phyloP scores from a whole-genome alignment of 306 rosid species.

The Oxytropis ochrocephala region DNA sequence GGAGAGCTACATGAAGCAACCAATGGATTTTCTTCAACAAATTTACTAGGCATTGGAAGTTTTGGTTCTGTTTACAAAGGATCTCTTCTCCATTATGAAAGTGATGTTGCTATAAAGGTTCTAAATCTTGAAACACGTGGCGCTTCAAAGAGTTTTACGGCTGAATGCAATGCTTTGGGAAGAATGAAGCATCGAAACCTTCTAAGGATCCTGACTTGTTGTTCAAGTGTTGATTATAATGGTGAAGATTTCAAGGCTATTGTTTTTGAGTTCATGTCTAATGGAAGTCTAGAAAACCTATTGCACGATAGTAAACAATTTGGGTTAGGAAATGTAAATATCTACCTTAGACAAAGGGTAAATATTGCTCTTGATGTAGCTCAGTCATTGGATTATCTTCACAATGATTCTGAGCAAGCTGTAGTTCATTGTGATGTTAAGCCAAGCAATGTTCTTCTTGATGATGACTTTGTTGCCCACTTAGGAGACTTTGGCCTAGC shows the following conservation, averaged over 20 bases:
- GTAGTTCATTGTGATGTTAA: conserved; percentile 40
- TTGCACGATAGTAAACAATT: background rate
- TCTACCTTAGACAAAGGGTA: conserved; percentile 1
- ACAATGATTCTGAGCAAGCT: conserved; percentile 4
- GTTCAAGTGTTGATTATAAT: conserved; percentile 27
- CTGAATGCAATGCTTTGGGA: conserved; percentile 26
- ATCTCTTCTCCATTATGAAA: background rate
- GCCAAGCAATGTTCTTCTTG: conserved; percentile 39
- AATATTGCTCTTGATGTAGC: conserved; percentile 34
- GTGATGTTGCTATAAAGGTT: conserved; percentile 23
- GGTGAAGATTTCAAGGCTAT: conserved; percentile 30
- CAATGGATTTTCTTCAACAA: conserved; percentile 24
- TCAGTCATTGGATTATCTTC: conserved; percentile 35
- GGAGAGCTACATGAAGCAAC: conserved; percentile 26
- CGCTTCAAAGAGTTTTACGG: conserved; percentile 29
- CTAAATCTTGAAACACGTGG: conserved; percentile 25
- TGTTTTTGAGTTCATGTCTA: conserved; percentile 35
- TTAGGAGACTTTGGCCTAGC: conserved; percentile 44
- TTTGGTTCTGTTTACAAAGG: conserved; percentile 31
- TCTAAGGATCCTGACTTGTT: conserved; percentile 21
- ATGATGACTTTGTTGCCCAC: conserved; percentile 27
- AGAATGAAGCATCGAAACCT: conserved; percentile 29
- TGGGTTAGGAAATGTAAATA: background rate
- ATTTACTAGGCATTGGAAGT: conserved; percentile 18
- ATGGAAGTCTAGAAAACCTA: conserved; percentile 27